Base-by-base conservation (phyloP, 2,329 filamentous ascomycete genomes). In the Fusarium hostae region DNA sequence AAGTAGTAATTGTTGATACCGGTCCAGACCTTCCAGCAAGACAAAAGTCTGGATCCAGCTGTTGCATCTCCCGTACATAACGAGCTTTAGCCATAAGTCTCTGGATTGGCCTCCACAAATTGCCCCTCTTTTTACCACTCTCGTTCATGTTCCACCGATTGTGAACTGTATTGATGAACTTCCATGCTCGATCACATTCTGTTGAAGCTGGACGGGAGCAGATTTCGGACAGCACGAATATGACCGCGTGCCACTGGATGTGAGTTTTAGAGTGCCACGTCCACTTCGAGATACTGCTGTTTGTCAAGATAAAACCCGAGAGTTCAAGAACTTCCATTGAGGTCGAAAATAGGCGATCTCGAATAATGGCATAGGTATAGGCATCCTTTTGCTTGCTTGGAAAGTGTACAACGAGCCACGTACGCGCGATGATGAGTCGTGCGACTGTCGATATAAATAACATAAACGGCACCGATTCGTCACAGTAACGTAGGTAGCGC, bases 201-300 rank as follows among this genome's bases (percentile, higher is more conserved):
- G 3, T 0, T 0, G 45, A 59, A 1, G 45, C 39, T 8, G 56
- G 45, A 0, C 56, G 45, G 2, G 35, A 41, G 1, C 45, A 59
- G 10, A 59, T 59, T 1, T 59, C 56, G 1, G 59, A 61, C 1
- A 57, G n/a, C 1, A 61, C 40, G 6, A 61, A 57, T 0, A 57
- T 61, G 4, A 45, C 26, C 1, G 59, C 59, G 5, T 61, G 59
- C 51, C 51, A 61, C 4, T 57, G 59, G 4, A 61, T 61, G 12
- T 61, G 59, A 0, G 51, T 44, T 28, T 61, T 61, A 0, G 51
- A 57, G 40, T 61, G 59, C 59, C 59, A 61, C 3, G 59, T 57
- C 59, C 51, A 61, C 7, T 57, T 61, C 0, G 59, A 61, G 5
- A 61, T 47, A 9, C 11, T 45, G 0, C 5, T 37, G 3, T 45